These are phyloP conservation scores for Dendrobium huoshanense DNA, from an alignment of 106 monocot genomes.

Conservation along the genomic window DNA sequence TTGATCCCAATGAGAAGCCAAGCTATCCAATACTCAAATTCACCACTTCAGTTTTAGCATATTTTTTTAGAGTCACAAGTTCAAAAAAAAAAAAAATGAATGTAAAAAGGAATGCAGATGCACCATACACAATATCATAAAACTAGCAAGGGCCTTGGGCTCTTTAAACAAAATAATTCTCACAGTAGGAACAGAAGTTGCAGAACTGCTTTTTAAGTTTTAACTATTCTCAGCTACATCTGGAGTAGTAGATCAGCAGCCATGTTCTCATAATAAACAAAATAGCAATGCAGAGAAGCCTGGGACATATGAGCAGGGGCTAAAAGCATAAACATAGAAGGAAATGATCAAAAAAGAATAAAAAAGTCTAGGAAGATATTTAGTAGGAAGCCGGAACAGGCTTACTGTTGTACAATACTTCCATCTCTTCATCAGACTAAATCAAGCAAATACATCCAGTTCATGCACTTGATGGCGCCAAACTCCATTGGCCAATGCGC, in stretches of 20 bases:
- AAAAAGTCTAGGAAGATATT: no score
- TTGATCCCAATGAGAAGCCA: neutral
- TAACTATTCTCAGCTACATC: no score
- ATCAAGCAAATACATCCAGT: neutral
- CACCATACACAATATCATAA: neutral
- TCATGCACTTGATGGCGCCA: neutral
- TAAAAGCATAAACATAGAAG: no score
- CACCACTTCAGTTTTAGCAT: neutral
- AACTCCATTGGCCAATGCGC: neutral
- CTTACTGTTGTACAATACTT: neutral
- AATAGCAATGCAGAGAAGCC: no score
- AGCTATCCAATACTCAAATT: neutral
- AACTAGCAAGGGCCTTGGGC: neutral
- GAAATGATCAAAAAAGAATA: no score
- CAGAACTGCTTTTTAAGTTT: no score
- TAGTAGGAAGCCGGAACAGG: neutral
- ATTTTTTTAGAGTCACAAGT: neutral
- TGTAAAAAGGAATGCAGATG: neutral
- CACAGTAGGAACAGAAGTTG: neutral
- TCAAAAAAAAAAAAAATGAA: neutral
- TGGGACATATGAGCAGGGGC: no score
- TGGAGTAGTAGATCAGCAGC: no score
- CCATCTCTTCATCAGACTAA: neutral
- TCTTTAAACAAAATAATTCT: slow-evolving; percentile 1
- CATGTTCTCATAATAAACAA: no score